Evolutionary conservation across 2,329 filamentous ascomycete genomes (phyloP), one percentile per base, ranked within the genome.

Genomic region (Ploettnerulaceae sp.): DNA sequence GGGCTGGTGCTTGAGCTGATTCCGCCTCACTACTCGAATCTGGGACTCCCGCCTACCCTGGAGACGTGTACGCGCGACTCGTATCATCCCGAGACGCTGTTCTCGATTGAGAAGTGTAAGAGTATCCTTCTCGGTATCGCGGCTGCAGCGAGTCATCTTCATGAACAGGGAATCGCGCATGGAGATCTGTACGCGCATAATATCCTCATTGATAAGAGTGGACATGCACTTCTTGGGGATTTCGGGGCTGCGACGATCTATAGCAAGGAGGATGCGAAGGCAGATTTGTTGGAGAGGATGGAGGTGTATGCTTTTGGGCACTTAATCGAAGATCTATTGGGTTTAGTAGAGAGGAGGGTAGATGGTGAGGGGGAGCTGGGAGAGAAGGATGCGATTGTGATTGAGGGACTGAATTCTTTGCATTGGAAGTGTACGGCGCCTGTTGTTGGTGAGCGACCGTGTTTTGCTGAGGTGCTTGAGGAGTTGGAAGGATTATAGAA

Each of bases 151-250:
- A 60, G 47, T 14, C 71, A 74, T 53, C 61, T 75, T 8, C 72
- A 75, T 50, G 58, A 51, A 6, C 60, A 63, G 24, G 68, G 67
- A 5, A 69, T 74, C 14, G 57, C 65, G 5, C 72, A 75, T 48
- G 72, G 72, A 14, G 71, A 73, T 53, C 45, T 75, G 26, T 72
- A 71, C 40, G 70, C 71, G 8, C 70, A 73, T 55, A 73, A 73
- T 53, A 69, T 74, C 14, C 62, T 74, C 8, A 67, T 67, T 18
- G 64, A 62, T 39, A 59, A 61, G 17, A 59, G 58, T 7, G 68
- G 64, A 1, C 69, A 74, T 51, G 70, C 71, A 3, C 54, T 75
- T 9, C 61, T 75, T 3, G 70, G 69, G 18, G 71, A 72, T 41
- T 72, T 74, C 45, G 70, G 71, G 8, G 72, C 71, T 1, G 71